Evolutionary conservation across 2,329 filamentous ascomycete species (phyloP).

Genomic region (Penicillium decumbens): DNA sequence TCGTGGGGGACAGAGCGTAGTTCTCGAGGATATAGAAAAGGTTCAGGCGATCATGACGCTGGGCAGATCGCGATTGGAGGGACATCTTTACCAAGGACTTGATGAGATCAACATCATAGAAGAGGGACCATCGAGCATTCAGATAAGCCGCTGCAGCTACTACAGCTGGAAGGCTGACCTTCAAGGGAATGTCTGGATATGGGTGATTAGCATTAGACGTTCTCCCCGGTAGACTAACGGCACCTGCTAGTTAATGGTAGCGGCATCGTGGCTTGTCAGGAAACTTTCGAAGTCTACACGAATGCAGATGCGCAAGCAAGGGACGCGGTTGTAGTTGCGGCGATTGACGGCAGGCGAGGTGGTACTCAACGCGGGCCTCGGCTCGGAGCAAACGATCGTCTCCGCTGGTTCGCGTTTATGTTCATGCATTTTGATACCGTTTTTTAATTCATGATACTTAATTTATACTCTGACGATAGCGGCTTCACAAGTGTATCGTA

Average conservation of each 20-base stretch:
- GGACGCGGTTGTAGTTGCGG: not conserved
- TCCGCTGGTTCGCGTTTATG: not conserved
- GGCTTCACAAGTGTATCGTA: too few species aligned
- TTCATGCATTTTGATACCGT: not conserved
- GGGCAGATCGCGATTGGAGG: conserved; percentile 44
- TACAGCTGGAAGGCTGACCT: conserved; percentile 55
- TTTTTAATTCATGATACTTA: too few species aligned
- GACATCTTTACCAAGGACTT: conserved; percentile 49
- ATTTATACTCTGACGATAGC: too few species aligned
- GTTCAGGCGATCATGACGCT: conserved; percentile 60
- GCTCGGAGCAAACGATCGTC: not conserved
- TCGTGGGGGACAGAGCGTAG: conserved; percentile 56
- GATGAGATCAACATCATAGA: conserved; percentile 62
- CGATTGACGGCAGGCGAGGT: not conserved
- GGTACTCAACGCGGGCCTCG: not conserved
- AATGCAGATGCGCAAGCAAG: not conserved
- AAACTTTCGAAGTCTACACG: not conserved
- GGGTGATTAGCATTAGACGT: not conserved
- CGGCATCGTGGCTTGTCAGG: not conserved
- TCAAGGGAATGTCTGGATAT: conserved; percentile 33
- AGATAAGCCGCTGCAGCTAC: conserved; percentile 69
- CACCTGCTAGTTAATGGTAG: not conserved
- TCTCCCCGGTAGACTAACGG: not conserved
- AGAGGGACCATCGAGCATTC: conserved; percentile 65
- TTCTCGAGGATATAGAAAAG: conserved; percentile 72